phyloP scores from a whole-genome alignment of 306 rosid species.

The Dalbergia cultrata region DNA sequence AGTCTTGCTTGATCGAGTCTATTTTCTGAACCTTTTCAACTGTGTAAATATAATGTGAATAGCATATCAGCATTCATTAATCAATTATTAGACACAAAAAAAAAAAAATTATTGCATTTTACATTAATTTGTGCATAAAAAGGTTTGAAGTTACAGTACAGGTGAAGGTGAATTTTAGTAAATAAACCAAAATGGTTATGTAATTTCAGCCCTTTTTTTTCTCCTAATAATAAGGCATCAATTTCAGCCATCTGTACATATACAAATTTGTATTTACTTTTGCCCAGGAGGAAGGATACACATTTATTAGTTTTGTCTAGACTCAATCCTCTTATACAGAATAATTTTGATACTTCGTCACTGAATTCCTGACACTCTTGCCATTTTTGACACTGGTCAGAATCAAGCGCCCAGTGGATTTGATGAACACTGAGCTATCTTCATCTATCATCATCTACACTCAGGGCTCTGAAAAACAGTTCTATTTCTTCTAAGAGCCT shows the following conservation, averaged over 20 bases:
- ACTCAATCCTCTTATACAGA: background rate
- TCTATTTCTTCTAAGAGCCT: constrained; percentile 75
- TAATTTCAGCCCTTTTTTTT: background rate
- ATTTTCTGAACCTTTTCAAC: background rate
- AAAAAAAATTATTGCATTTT: background rate
- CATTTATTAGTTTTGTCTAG: constrained; percentile 18
- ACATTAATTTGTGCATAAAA: background rate
- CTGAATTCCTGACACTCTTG: constrained; percentile 11
- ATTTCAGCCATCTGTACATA: background rate
- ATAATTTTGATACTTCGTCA: constrained; percentile 18
- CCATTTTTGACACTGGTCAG: background rate
- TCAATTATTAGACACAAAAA: background rate
- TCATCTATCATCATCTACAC: constrained; percentile 51
- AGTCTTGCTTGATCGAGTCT: background rate
- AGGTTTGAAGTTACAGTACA: background rate
- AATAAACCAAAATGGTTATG: too few species aligned
- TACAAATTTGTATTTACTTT: background rate
- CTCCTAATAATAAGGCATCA: too few species aligned
- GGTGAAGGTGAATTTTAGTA: background rate
- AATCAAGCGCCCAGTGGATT: constrained; percentile 29
- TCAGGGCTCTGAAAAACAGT: constrained; percentile 62
- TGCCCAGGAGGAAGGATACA: background rate
- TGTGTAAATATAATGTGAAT: background rate
- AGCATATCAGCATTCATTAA: background rate
- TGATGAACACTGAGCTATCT: constrained; percentile 22